Conservation (phyloP, 148 eudicot genomes). For the Cornus kousa region DNA sequence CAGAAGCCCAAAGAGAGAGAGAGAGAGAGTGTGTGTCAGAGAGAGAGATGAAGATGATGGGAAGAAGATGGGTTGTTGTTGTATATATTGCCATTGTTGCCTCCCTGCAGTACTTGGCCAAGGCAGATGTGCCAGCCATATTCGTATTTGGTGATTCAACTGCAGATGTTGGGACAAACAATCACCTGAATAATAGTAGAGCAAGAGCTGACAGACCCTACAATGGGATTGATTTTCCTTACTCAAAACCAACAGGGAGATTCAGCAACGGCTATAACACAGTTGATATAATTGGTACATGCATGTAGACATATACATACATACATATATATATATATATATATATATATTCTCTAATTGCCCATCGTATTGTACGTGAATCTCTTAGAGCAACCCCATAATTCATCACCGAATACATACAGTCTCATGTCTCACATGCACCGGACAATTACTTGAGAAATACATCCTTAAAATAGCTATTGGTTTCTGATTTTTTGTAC, state of each 20-base stretch:
- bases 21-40: neutral
- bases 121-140: slow-evolving; percentile 2
- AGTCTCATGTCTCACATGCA: too few species aligned
- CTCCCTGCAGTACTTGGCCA: neutral
- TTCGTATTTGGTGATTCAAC: slow-evolving; percentile 31
- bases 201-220: slow-evolving; percentile 15
- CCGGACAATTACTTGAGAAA: too few species aligned
- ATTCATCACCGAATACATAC: too few species aligned
- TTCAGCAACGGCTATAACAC: slow-evolving; percentile 27
- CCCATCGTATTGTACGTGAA: too few species aligned
- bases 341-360: too few species aligned
- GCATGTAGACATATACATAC: too few species aligned
- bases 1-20: neutral
- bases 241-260: slow-evolving; percentile 21
- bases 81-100: neutral
- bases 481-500: too few species aligned
- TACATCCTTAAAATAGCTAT: too few species aligned
- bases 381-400: too few species aligned
- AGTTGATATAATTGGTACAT: slow-evolving; percentile 20
- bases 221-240: slow-evolving; percentile 24
- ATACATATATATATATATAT: too few species aligned
- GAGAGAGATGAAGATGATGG: neutral
- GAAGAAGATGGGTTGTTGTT: neutral
- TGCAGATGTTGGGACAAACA: slow-evolving; percentile 29
- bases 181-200: neutral